Percentiles rank a stretch among this genome's conserved stretches.
These are phyloP conservation scores for Leucaena leucocephala DNA, from an alignment of 306 rosid species.

Conservation along the genomic window DNA sequence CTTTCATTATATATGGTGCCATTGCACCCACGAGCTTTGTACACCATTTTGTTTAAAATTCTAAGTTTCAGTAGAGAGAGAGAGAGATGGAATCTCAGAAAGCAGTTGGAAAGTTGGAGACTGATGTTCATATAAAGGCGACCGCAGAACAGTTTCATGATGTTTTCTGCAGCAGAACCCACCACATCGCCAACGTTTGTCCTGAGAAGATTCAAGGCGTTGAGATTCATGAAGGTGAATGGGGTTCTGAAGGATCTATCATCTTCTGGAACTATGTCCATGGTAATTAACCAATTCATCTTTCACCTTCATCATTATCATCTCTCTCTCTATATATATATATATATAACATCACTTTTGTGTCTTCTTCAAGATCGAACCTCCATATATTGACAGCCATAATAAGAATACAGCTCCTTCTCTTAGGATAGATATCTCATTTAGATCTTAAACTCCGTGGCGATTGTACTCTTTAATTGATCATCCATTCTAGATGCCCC, in stretches of 20 bases:
- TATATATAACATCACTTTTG: too few relatives aligned
- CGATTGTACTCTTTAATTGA: too few relatives aligned
- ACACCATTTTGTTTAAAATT: not conserved
- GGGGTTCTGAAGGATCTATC: slow-evolving; percentile 33
- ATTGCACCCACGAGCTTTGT: not conserved
- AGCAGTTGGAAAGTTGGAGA: slow-evolving; percentile 16
- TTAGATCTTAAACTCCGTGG: too few relatives aligned
- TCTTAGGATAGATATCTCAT: too few relatives aligned
- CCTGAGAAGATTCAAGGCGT: not conserved
- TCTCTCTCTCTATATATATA: too few relatives aligned
- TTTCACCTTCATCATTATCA: too few relatives aligned
- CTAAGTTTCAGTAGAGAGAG: not conserved
- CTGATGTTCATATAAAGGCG: slow-evolving; percentile 12
- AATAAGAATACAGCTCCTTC: too few relatives aligned
- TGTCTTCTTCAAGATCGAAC: too few relatives aligned
- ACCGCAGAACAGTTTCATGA: slow-evolving; percentile 18
- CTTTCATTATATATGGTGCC: not conserved
- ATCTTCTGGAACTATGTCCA: slow-evolving; percentile 16
- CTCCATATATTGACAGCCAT: too few relatives aligned
- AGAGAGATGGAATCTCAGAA: not conserved
- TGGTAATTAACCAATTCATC: not conserved
- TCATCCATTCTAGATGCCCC: too few relatives aligned
- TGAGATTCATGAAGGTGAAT: slow-evolving; percentile 31
- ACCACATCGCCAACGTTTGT: slow-evolving; percentile 9
- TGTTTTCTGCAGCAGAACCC: slow-evolving; percentile 23